Conservation (phyloP, 805 yeast species). For the Myxozyma neotropica region DNA sequence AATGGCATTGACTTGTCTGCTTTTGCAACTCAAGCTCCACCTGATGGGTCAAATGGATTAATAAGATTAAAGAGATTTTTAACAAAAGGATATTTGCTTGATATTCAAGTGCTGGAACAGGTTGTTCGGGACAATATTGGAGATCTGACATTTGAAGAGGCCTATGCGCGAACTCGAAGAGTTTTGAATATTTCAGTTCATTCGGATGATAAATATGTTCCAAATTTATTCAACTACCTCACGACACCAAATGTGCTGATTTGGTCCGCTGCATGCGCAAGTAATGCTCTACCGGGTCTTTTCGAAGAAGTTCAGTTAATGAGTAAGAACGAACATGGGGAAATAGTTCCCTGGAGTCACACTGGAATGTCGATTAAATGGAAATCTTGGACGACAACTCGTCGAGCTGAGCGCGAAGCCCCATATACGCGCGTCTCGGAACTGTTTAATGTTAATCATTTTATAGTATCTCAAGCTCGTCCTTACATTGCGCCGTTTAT, state of each 20-base stretch:
- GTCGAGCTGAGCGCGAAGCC: conserved; percentile 45
- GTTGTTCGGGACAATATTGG: conserved; percentile 77
- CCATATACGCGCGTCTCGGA: conserved; percentile 91
- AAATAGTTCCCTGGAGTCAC: conserved; percentile 42
- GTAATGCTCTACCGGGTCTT: conserved; percentile 61
- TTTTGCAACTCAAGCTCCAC: conserved; percentile 13
- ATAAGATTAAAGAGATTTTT: conserved; percentile 59
- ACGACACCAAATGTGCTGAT: conserved; percentile 92
- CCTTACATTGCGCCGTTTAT: conserved; percentile 92
- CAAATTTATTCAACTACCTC: conserved; percentile 70
- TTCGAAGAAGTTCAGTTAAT: conserved; percentile 63
- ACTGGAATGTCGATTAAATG: conserved; percentile 23
- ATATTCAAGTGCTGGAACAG: conserved; percentile 73
- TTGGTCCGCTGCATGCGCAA: conserved; percentile 84
- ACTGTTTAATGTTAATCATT: conserved; percentile 91
- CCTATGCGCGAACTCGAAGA: conserved; percentile 75
- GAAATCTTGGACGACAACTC: conserved; percentile 41
- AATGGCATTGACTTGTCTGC: conserved; percentile 24
- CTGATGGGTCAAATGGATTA: conserved; percentile 2
- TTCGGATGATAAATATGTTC: conserved; percentile 64
- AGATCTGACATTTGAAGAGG: conserved; percentile 90
- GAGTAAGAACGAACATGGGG: conserved; percentile 58
- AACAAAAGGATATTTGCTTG: conserved; percentile 82
- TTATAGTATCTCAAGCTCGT: conserved; percentile 85
- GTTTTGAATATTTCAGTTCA: conserved; percentile 83